Evolutionary conservation across 164 flowering plant species (phyloP).

Genomic region (Tetracentron sinense): DNA sequence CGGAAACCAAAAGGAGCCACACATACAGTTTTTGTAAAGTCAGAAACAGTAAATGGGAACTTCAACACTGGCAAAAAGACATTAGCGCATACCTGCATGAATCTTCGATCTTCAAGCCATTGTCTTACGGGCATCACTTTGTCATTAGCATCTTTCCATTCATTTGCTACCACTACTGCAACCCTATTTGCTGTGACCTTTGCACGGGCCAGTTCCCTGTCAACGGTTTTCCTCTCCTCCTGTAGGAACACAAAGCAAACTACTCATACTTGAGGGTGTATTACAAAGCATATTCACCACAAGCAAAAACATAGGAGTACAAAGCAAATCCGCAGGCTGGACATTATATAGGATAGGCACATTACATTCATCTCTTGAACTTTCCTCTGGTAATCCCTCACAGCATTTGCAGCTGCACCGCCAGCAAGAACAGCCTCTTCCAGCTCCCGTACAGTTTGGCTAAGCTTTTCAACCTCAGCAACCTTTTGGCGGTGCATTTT

Average conservation of each 20-base stretch:
- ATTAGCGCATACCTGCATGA: constrained; percentile 56
- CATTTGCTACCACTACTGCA: constrained; percentile 91
- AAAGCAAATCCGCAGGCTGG: background rate
- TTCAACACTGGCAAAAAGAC: background rate
- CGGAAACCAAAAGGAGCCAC: background rate
- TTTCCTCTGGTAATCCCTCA: constrained; percentile 95
- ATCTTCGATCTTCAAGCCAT: constrained; percentile 94
- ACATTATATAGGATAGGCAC: constrained; percentile 3
- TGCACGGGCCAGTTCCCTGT: constrained; percentile 95
- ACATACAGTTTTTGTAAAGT: background rate
- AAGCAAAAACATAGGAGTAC: background rate
- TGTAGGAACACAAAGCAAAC: constrained; percentile 22
- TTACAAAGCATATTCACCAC: background rate
- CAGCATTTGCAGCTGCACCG: constrained; percentile 99
- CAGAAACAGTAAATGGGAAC: background rate
- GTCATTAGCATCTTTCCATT: constrained; percentile 98
- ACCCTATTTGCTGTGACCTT: constrained; percentile 97
- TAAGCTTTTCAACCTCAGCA: constrained; percentile 97
- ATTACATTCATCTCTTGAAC: constrained; percentile 98
- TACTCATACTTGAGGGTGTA: background rate
- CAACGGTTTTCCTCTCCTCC: constrained; percentile 93
- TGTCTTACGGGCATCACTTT: constrained; percentile 99
- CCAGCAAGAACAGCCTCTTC: constrained; percentile 99
- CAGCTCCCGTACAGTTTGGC: constrained; percentile 89
- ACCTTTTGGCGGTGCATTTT: constrained; percentile 96